A percentile compares a stretch with the other conserved stretches of the same genome.
phyloP scores from a whole-genome alignment of 2,329 filamentous ascomycete genomes.

The Coniella vitis region DNA sequence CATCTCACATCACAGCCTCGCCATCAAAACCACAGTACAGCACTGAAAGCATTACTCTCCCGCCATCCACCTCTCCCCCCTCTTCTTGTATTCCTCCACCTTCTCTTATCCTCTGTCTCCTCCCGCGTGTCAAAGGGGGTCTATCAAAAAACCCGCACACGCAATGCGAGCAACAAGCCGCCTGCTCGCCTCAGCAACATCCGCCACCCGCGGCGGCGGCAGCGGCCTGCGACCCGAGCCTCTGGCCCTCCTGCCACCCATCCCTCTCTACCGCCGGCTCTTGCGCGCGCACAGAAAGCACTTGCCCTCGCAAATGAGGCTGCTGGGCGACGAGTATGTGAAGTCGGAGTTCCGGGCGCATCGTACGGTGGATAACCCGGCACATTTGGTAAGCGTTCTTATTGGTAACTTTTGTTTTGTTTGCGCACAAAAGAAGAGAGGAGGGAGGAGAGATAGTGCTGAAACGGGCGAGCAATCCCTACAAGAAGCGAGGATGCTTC shows the following conservation, averaged over 20 bases:
- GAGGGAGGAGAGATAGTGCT: background rate
- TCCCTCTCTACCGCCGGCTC: slow-evolving; percentile 82
- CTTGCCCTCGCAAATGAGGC: slow-evolving; percentile 64
- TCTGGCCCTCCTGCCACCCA: slow-evolving; percentile 74
- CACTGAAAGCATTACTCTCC: too few relatives aligned
- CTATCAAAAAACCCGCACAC: too few relatives aligned
- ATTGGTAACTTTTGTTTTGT: background rate
- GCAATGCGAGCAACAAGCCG: slow-evolving; percentile 8
- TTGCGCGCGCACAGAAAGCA: slow-evolving; percentile 79
- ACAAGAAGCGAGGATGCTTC: too few relatives aligned
- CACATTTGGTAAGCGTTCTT: slow-evolving; percentile 62
- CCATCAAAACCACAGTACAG: too few relatives aligned
- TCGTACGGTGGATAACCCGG: slow-evolving; percentile 76
- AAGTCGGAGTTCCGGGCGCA: slow-evolving; percentile 90
- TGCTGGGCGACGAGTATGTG: slow-evolving; percentile 87
- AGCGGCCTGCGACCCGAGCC: slow-evolving; percentile 31
- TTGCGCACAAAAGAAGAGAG: background rate
- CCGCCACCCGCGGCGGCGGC: slow-evolving; percentile 27
- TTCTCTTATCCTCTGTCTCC: too few relatives aligned
- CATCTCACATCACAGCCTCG: too few relatives aligned
- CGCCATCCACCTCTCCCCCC: too few relatives aligned
- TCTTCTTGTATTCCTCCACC: too few relatives aligned
- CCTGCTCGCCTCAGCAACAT: slow-evolving; percentile 32
- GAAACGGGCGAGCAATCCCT: too few relatives aligned
- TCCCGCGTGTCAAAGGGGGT: too few relatives aligned